Percentiles rank a stretch among this genome's conserved stretches.
Evolutionary conservation across 2,329 filamentous ascomycete species (phyloP).

Genomic region (Aureobasidium pullulans): DNA sequence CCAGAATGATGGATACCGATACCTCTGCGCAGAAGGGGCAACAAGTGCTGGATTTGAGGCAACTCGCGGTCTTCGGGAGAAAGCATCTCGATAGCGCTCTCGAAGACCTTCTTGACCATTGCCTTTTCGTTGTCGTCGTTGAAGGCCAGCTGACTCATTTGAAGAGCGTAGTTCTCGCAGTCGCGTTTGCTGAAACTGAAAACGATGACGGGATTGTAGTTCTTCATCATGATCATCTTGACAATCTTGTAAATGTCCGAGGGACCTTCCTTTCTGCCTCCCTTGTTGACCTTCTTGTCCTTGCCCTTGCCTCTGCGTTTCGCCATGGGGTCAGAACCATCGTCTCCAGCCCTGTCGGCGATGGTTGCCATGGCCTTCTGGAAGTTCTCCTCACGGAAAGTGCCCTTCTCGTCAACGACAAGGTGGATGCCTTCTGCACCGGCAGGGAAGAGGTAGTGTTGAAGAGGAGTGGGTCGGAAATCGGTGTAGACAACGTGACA

Average conservation of each 20-base stretch:
- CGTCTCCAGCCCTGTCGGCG: slow-evolving; percentile 77
- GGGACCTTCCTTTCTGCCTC: slow-evolving; percentile 60
- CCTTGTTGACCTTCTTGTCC: slow-evolving; percentile 86
- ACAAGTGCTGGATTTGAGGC: slow-evolving; percentile 82
- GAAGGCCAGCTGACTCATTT: slow-evolving; percentile 81
- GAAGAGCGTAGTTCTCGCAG: slow-evolving; percentile 81
- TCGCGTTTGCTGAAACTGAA: slow-evolving; percentile 99
- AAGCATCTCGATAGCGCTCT: slow-evolving; percentile 83
- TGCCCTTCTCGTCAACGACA: slow-evolving; percentile 92
- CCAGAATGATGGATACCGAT: slow-evolving; percentile 98
- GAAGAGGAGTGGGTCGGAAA: slow-evolving; percentile 90
- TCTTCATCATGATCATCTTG: slow-evolving; percentile 97
- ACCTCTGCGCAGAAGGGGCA: slow-evolving; percentile 81
- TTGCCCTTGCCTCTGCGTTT: slow-evolving; percentile 82
- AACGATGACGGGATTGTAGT: slow-evolving; percentile 95
- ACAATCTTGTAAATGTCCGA: slow-evolving; percentile 96
- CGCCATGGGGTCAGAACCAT: slow-evolving; percentile 69
- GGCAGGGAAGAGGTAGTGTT: slow-evolving; percentile 95
- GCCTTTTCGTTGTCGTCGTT: slow-evolving; percentile 94
- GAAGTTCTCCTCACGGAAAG: slow-evolving; percentile 96
- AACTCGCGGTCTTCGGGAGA: slow-evolving; percentile 85
- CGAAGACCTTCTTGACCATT: slow-evolving; percentile 90
- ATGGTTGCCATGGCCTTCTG: slow-evolving; percentile 90
- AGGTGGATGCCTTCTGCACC: slow-evolving; percentile 89
- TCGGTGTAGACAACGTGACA: slow-evolving; percentile 99